A percentile compares a stretch with the other conserved stretches of the same genome.
Conservation (phyloP, 1,139 yeast species). For the Geotrichum histeridarum region DNA sequence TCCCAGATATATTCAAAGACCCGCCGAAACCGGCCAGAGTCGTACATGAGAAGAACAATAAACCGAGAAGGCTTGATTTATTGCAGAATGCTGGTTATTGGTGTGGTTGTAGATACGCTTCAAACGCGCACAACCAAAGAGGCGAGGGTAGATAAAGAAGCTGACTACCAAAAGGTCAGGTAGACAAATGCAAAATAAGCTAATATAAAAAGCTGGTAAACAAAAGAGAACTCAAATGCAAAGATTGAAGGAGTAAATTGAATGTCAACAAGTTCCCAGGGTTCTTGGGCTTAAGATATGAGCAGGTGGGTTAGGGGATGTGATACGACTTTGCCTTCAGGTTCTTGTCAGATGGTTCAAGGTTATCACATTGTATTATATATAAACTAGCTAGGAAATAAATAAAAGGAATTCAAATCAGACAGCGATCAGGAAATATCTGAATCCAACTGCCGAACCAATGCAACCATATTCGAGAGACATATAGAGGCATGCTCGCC, state of each 20-base stretch:
- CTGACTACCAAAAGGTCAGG: no score
- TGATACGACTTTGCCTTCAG: no score
- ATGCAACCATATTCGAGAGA: background rate
- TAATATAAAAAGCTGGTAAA: no score
- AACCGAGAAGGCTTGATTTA: background rate
- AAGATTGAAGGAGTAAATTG: no score
- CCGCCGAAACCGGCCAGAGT: slow-evolving; percentile 25
- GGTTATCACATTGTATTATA: background rate
- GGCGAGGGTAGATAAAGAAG: no score
- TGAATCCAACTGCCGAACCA: slow-evolving; percentile 1
- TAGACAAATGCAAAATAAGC: no score
- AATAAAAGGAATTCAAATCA: background rate
- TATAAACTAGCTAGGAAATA: background rate
- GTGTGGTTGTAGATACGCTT: background rate
- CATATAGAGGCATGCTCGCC: background rate
- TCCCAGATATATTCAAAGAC: slow-evolving; percentile 45
- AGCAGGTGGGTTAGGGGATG: no score
- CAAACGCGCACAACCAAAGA: background rate
- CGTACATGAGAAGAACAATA: slow-evolving; percentile 2
- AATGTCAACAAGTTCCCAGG: no score
- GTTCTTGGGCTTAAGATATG: no score
- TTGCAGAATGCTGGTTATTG: no score
- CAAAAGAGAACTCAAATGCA: no score
- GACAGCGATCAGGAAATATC: background rate
- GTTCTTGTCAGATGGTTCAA: no score